phyloP scores from a whole-genome alignment of 1,284 basidiomycete species.

The Ustilago trichophora region DNA sequence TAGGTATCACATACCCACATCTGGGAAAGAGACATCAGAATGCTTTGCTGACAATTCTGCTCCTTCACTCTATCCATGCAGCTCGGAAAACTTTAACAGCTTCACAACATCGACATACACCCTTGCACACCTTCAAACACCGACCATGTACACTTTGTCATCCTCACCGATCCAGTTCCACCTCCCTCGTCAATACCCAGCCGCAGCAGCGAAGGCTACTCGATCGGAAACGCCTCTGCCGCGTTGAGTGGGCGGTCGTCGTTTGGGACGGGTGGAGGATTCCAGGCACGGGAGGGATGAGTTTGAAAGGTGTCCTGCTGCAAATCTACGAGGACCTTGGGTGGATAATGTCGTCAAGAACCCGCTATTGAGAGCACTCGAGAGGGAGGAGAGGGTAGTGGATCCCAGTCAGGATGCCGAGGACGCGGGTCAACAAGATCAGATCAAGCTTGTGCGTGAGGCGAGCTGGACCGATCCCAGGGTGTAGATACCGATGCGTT shows the following conservation, averaged over 20 bases:
- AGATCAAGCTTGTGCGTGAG: slow-evolving; percentile 10
- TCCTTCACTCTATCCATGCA: slow-evolving; percentile 4
- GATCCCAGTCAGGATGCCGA: slow-evolving; percentile 17
- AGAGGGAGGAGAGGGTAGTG: slow-evolving; percentile 43
- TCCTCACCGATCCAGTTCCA: slow-evolving; percentile 86
- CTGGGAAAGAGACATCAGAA: too few species aligned
- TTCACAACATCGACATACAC: slow-evolving; percentile 93
- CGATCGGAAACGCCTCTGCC: slow-evolving; percentile 32
- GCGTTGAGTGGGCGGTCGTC: slow-evolving; percentile 24
- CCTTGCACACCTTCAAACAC: slow-evolving; percentile 89
- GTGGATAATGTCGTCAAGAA: slow-evolving; percentile 92
- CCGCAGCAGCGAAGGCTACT: slow-evolving; percentile 36
- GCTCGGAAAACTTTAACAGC: slow-evolving; percentile 80
- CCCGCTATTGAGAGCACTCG: slow-evolving; percentile 74
- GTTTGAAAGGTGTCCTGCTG: slow-evolving; percentile 79
- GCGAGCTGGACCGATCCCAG: slow-evolving; percentile 19
- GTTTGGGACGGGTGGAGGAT: slow-evolving; percentile 55
- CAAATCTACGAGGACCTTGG: slow-evolving; percentile 92
- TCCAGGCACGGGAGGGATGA: slow-evolving; percentile 63
- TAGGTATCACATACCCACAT: slow-evolving; percentile 22
- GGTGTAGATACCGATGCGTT: slow-evolving; percentile 59
- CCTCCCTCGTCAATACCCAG: slow-evolving; percentile 45
- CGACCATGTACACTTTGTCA: slow-evolving; percentile 94
- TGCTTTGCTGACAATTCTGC: background rate
- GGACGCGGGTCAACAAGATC: slow-evolving; percentile 3